phyloP scores from a whole-genome alignment of 2,329 filamentous ascomycete genomes.

The Anthostomella pinea region DNA sequence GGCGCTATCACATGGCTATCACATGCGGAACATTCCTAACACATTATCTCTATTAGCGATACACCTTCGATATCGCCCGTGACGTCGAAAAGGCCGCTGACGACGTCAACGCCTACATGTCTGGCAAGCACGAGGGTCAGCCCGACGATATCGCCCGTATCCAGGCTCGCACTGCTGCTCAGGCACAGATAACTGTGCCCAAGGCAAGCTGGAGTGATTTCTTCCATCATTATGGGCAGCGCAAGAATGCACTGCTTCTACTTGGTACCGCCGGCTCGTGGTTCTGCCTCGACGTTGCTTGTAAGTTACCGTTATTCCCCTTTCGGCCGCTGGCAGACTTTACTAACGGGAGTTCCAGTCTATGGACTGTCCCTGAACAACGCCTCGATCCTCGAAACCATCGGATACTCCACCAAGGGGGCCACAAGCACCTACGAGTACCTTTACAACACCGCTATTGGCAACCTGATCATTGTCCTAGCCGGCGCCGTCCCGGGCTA shows the following conservation, averaged over 20 bases:
- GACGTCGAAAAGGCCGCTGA: constrained; percentile 72
- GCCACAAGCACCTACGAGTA: constrained; percentile 61
- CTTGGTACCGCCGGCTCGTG: constrained; percentile 81
- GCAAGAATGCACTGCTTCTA: constrained; percentile 69
- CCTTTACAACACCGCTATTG: constrained; percentile 71
- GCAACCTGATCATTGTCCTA: constrained; percentile 75
- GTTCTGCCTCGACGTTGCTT: constrained; percentile 61
- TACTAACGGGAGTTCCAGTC: constrained; percentile 34
- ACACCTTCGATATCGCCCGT: constrained; percentile 77
- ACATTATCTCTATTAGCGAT: constrained; percentile 49
- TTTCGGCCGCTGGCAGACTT: background rate
- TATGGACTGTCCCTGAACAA: constrained; percentile 75
- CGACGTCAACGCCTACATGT: constrained; percentile 73
- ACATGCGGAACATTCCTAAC: too few relatives aligned
- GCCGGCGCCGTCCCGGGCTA: constrained; percentile 79
- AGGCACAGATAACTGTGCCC: constrained; percentile 57
- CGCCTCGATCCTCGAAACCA: constrained; percentile 65
- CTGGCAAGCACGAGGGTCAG: constrained; percentile 58
- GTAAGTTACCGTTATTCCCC: constrained; percentile 30
- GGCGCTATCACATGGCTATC: background rate
- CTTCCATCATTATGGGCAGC: constrained; percentile 63
- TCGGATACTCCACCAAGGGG: constrained; percentile 63
- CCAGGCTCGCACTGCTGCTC: constrained; percentile 51
- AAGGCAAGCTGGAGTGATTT: constrained; percentile 75
- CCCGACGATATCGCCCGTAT: constrained; percentile 67